A percentile compares a stretch with the other conserved stretches of the same genome.
Evolutionary conservation across 768 basidiomycete genomes (phyloP).

Genomic region (Hydnomerulius pinastri): DNA sequence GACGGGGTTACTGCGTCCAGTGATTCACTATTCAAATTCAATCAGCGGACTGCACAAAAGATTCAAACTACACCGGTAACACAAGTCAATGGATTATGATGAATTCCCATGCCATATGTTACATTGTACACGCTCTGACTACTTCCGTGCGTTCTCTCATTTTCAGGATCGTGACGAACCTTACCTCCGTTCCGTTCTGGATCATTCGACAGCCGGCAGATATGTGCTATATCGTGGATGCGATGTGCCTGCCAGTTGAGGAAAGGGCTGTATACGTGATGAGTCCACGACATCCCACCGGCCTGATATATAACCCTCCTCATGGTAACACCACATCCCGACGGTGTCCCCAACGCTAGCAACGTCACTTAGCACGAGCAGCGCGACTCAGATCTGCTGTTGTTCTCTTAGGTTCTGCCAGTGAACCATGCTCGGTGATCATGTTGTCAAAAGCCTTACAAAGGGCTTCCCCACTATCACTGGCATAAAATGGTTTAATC

Average conservation of each 20-base stretch:
- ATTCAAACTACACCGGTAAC: too few species aligned
- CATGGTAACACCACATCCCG: constrained; percentile 17
- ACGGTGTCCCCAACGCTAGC: constrained; percentile 6
- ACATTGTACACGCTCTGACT: too few species aligned
- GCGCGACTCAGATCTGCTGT: background rate
- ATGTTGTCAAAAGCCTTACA: constrained; percentile 16
- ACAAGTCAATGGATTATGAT: too few species aligned
- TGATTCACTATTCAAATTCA: too few species aligned
- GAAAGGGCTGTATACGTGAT: constrained; percentile 15
- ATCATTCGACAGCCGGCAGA: constrained; percentile 6
- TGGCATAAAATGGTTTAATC: constrained; percentile 77
- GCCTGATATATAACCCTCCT: constrained; percentile 29
- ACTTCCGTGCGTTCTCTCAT: too few species aligned
- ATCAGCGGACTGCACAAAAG: too few species aligned
- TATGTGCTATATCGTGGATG: constrained; percentile 13
- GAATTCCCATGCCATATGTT: constrained; percentile 24
- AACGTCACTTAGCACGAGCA: constrained; percentile 5
- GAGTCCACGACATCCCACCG: constrained; percentile 19
- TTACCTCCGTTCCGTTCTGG: constrained; percentile 16
- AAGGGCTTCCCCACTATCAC: constrained; percentile 47
- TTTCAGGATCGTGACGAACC: constrained; percentile 5
- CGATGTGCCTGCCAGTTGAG: constrained; percentile 24
- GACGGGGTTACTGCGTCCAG: too few species aligned
- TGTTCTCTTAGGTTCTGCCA: constrained; percentile 1
- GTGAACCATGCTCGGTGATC: constrained; percentile 13